phyloP scores from a whole-genome alignment of 1,284 basidiomycete species.

The Apiotrichum sp. region DNA sequence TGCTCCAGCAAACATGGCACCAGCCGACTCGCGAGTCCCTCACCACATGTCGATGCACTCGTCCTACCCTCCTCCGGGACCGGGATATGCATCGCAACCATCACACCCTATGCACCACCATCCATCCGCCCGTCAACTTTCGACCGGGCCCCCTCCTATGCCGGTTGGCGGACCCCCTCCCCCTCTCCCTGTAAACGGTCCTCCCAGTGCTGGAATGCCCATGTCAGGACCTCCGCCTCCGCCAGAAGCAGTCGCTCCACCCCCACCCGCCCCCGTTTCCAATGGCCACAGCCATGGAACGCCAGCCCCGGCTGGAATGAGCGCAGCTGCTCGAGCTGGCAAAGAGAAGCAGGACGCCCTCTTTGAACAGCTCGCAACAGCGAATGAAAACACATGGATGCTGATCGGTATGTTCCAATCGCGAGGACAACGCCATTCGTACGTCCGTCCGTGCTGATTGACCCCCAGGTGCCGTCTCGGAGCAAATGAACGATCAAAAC shows the following conservation, averaged over 20 bases:
- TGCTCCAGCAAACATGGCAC: constrained; percentile 3
- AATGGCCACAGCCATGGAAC: constrained; percentile 27
- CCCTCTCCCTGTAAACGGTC: neutral
- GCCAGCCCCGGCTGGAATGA: constrained; percentile 7
- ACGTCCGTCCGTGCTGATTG: neutral
- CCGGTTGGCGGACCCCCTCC: constrained; percentile 18
- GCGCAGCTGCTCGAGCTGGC: constrained; percentile 22
- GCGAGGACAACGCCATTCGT: constrained; percentile 24
- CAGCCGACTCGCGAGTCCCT: constrained; percentile 12
- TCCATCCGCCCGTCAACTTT: constrained; percentile 22
- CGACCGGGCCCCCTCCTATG: constrained; percentile 25
- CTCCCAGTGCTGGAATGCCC: constrained; percentile 4
- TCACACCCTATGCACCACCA: constrained; percentile 20
- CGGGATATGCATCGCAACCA: constrained; percentile 15
- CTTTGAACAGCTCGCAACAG: constrained; percentile 55
- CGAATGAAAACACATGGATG: constrained; percentile 89
- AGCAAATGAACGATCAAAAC: constrained; percentile 84
- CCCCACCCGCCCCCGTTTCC: constrained; percentile 9
- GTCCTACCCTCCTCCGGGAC: constrained; percentile 16
- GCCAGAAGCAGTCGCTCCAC: constrained; percentile 13
- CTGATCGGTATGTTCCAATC: constrained; percentile 61
- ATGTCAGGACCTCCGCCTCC: constrained; percentile 19
- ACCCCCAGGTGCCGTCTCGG: constrained; percentile 71
- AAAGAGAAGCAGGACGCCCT: constrained; percentile 36
- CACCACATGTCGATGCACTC: constrained; percentile 20